Evolutionary conservation across 1,284 basidiomycete species (phyloP).

Genomic region (Rhodotorula sp.): DNA sequence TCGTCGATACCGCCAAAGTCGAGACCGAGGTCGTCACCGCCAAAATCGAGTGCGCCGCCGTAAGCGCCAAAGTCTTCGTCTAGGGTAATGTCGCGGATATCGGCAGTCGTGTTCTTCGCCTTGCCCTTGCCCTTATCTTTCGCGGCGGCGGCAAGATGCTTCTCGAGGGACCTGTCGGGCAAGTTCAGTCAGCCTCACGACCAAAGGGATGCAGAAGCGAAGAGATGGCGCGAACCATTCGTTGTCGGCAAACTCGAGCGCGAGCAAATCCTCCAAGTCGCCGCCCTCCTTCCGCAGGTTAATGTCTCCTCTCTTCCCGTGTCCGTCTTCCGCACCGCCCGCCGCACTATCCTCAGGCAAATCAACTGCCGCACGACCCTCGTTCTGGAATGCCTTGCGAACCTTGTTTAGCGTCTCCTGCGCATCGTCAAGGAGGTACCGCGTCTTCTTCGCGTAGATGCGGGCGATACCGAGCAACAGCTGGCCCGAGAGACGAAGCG

Average conservation of each 20-base stretch:
- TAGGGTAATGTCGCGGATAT: conserved; percentile 43
- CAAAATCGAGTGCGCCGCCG: conserved; percentile 10
- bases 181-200: neutral
- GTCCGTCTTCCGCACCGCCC: neutral
- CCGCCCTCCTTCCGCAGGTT: conserved; percentile 32
- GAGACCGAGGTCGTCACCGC: conserved; percentile 14
- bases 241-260: conserved; percentile 23
- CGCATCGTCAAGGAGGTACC: conserved; percentile 95
- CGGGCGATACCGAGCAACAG: conserved; percentile 92
- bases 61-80: conserved; percentile 27
- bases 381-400: conserved; percentile 65
- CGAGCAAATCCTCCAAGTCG: conserved; percentile 36
- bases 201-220: no score
- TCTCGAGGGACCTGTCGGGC: conserved; percentile 30
- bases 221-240: conserved; percentile 11
- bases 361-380: conserved; percentile 29
- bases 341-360: conserved; percentile 19
- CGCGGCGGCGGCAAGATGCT: conserved; percentile 22
- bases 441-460: conserved; percentile 96
- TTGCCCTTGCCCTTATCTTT: conserved; percentile 21
- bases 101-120: conserved; percentile 22
- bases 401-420: conserved; percentile 94
- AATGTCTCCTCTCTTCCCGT: conserved; percentile 21
- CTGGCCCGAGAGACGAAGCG: conserved; percentile 89
- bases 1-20: conserved; percentile 27